A percentile compares a stretch with the other conserved stretches of the same genome.
phyloP scores from a whole-genome alignment of 1,284 basidiomycete species.

The Apiotrichum siamense region DNA sequence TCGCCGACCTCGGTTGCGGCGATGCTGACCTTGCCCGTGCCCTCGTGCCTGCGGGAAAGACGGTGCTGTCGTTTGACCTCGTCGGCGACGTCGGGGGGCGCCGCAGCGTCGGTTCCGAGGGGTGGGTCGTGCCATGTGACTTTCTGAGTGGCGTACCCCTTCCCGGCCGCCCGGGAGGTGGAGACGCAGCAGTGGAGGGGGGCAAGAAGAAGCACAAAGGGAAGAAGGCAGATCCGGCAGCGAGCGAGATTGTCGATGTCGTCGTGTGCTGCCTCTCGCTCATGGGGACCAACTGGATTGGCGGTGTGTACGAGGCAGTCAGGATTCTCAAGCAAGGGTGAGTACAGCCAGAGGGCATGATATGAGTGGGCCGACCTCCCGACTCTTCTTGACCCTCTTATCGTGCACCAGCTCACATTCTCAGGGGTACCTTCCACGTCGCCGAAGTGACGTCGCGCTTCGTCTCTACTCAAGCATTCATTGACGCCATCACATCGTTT shows the following conservation, averaged over 20 bases:
- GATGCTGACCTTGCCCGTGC: slow-evolving; percentile 80
- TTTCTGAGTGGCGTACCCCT: slow-evolving; percentile 67
- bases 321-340: slow-evolving; percentile 74
- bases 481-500: slow-evolving; percentile 61
- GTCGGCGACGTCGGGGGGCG: slow-evolving; percentile 54
- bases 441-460: slow-evolving; percentile 95
- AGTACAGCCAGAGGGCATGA: slow-evolving; percentile 44
- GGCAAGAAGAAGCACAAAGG: slow-evolving; percentile 18
- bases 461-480: slow-evolving; percentile 67
- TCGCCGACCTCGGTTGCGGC: slow-evolving; percentile 93
- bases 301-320: slow-evolving; percentile 81
- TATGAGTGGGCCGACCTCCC: no score
- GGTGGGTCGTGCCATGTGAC: slow-evolving; percentile 72
- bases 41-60: slow-evolving; percentile 62
- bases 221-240: slow-evolving; percentile 9
- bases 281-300: slow-evolving; percentile 96
- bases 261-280: slow-evolving; percentile 90
- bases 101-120: slow-evolving; percentile 22
- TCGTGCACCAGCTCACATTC: not conserved
- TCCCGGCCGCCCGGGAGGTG: slow-evolving; percentile 63
- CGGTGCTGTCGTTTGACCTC: slow-evolving; percentile 73
- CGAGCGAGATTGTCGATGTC: slow-evolving; percentile 68
- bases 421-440: slow-evolving; percentile 78
- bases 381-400: no score
- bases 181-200: not conserved